Evolutionary conservation across 106 monocot genomes (phyloP).

Genomic region (Allium cepa): DNA sequence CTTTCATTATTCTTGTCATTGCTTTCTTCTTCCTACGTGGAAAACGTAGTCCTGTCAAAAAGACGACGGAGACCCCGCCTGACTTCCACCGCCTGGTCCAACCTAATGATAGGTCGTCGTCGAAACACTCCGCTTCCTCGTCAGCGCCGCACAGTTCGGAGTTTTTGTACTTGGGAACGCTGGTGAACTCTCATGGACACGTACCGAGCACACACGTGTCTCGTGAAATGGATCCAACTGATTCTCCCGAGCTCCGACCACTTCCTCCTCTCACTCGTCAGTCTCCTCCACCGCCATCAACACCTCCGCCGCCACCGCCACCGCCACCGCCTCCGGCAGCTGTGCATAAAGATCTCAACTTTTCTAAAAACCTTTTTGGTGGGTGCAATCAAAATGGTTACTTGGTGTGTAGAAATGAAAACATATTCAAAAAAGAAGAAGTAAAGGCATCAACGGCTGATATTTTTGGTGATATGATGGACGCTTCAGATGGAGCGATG

Average conservation of each 20-base stretch:
- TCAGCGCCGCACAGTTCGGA: slow-evolving; percentile 18
- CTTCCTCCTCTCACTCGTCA: slow-evolving; percentile 52
- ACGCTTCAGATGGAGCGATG: slow-evolving; percentile 12
- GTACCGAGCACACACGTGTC: slow-evolving; percentile 2
- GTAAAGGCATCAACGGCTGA: not conserved
- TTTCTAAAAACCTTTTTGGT: not conserved
- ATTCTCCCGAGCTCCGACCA: slow-evolving; percentile 77
- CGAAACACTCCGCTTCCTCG: slow-evolving; percentile 4
- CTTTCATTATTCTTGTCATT: slow-evolving; percentile 16
- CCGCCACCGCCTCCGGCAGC: not conserved
- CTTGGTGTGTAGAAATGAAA: no score
- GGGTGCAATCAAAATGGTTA: no score
- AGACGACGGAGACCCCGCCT: slow-evolving; percentile 1
- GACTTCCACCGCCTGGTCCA: slow-evolving; percentile 41
- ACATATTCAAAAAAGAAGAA: no score
- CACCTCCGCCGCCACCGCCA: slow-evolving; percentile 4
- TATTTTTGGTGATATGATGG: not conserved
- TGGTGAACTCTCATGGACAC: slow-evolving; percentile 15
- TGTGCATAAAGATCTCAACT: slow-evolving; percentile 11
- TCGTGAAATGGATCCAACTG: slow-evolving; percentile 3
- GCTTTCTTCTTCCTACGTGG: slow-evolving; percentile 33
- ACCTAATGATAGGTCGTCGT: slow-evolving; percentile 13
- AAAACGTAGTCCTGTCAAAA: not conserved
- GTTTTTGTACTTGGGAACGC: slow-evolving; percentile 63
- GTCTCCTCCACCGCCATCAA: slow-evolving; percentile 17